Evolutionary conservation across 2,329 filamentous ascomycete genomes (phyloP), one percentile per base, ranked within the genome.

Genomic region (Tolypocladium amazonense): DNA sequence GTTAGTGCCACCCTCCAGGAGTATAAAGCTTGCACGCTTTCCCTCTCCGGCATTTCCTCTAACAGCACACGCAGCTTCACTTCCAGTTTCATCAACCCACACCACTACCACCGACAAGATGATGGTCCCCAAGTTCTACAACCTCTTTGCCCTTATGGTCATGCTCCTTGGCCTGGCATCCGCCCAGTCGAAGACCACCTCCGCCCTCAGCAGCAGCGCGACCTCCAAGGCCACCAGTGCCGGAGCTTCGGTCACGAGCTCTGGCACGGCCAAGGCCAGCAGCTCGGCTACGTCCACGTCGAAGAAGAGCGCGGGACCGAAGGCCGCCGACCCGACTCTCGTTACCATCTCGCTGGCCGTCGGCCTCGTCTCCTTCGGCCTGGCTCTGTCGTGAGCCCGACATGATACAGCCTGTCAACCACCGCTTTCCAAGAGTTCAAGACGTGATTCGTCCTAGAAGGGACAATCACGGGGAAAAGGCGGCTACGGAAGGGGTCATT

Each of bases 301-400:
- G 25, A 56, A 43, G 41, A 57, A 57, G 41, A 35, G 27, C 47
- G 37, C 43, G 33, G 50, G n/a, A 47, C 35, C 6, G 45, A 58
- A 41, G 45, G 18, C 23, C 37, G 14, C 33, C 25, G 57, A 58
- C 57, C 33, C 50, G 35, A 53, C 33, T 18, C 23, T 58, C 30
- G 14, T 58, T 35, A 41, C 35, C 47, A 25, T 58, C 57, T 58
- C 57, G 15, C 45, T 58, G 15, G 45, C 47, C 3, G 57, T 47
- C 35, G 47, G 57, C 33, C 57, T 58, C 50, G 27, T 58, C 57
- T n/a, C 47, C 47, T 53, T 58, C 12, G 47, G 57, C 37, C 57
- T 58, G 33, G 47, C 39, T 27, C 11, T 58, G 37, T 39, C 57
- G 3, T 58, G 20, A 25, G 43, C 14, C 23, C 18, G 15, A 2